These are phyloP conservation scores for Chlorokybus atmophyticus DNA, from an alignment of 139 green algal species.

Conservation along the genomic window DNA sequence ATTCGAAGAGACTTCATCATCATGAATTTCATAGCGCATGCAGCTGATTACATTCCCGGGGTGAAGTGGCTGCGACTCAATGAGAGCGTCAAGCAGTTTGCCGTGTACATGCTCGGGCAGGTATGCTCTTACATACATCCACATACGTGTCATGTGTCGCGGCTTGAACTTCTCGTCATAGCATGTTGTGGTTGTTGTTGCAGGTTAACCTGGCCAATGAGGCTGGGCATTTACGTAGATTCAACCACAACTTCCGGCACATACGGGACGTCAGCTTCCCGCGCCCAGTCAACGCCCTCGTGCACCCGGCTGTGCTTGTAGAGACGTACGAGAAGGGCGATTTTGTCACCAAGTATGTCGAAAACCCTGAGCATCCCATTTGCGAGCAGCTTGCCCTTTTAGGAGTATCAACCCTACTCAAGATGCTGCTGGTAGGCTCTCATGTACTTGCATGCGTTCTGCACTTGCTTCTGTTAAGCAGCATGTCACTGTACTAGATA, in stretches of 20 bases:
- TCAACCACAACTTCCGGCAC: slow-evolving; percentile 89
- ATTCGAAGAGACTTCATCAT: slow-evolving; percentile 83
- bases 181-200: too few species aligned
- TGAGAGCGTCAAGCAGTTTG: slow-evolving; percentile 84
- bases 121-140: too few species aligned
- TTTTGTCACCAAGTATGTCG: slow-evolving; percentile 67
- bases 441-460: background rate
- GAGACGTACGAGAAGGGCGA: slow-evolving; percentile 82
- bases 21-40: slow-evolving; percentile 46
- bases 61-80: slow-evolving; percentile 60
- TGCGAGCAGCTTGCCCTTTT: slow-evolving; percentile 26
- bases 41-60: slow-evolving; percentile 36
- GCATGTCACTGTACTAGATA: background rate
- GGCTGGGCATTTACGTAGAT: slow-evolving; percentile 70
- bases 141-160: too few species aligned
- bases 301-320: slow-evolving; percentile 67
- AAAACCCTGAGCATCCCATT: slow-evolving; percentile 45
- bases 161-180: too few species aligned
- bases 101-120: slow-evolving; percentile 63
- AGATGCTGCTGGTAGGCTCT: slow-evolving; percentile 39
- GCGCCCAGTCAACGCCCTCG: slow-evolving; percentile 81
- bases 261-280: slow-evolving; percentile 62
- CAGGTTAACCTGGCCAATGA: slow-evolving; percentile 85
- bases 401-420: slow-evolving; percentile 36
- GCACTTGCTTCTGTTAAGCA: background rate